Base-by-base conservation (phyloP, 345 rosid genomes). In the Microthlaspi erraticum region DNA sequence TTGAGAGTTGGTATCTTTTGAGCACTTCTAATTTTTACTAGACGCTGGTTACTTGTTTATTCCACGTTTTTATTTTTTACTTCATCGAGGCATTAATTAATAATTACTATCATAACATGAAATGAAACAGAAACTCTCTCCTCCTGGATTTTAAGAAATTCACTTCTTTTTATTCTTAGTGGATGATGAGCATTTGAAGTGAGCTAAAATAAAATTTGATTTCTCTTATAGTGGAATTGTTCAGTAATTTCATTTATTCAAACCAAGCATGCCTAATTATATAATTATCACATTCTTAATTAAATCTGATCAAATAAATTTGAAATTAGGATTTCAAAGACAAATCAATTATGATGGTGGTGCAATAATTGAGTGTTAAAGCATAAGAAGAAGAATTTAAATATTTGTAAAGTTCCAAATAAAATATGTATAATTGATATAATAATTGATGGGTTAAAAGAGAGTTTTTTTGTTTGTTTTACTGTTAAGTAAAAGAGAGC, bases 391-490 rank as follows among this genome's bases (percentile, higher is more conserved):
- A 18, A 66, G 19, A 59, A 41, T 51, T 33, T 9, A 68, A 55
- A 60, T 33, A 66, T 42, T 42, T 44, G 32, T 61, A 74, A 66
- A 58, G 60, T 41, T 66, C 67, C 72, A 50, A 65, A 73, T 8
- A 32, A 10, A 43, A 6, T 10, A 42, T 17, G 14, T 64, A 26
- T 51, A 17, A 60, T 71, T 19, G 62, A 60, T 50, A 50, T 34
- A 23, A 18, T 14, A 58, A 16, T 3, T 18, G 31, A 59, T 48
- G 31, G 44, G 53, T 59, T 31, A 60, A 53, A 61, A 36, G n/a
- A n/a, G n/a, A n/a, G n/a, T n/a, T n/a, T n/a, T n/a, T n/a, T n/a
- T n/a, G n/a, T n/a, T n/a, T n/a, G n/a, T n/a, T n/a, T n/a, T n/a
- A n/a, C n/a, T n/a, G n/a, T n/a, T n/a, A n/a, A n/a, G n/a, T n/a